phyloP scores from a whole-genome alignment of 2,329 filamentous ascomycete species.

The Talaromyces marneffei region DNA sequence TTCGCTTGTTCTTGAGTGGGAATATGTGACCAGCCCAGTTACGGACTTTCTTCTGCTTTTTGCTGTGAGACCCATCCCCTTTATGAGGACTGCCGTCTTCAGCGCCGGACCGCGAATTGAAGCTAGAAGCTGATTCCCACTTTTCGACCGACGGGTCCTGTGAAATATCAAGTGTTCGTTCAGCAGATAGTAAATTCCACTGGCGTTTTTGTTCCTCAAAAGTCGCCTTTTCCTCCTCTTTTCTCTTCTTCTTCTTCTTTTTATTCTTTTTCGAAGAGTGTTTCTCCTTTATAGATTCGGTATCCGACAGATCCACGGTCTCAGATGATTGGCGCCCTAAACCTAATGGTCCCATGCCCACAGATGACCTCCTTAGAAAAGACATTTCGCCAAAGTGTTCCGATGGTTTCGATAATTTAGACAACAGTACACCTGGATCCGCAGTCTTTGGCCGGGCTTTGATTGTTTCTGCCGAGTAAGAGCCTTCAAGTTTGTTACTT shows the following conservation, averaged over 20 bases:
- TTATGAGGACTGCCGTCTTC: background rate
- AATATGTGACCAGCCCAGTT: conserved; percentile 51
- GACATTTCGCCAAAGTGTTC: conserved; percentile 8
- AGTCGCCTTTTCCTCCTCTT: background rate
- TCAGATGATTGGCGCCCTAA: conserved; percentile 11
- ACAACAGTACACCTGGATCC: conserved; percentile 20
- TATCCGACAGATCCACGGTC: background rate
- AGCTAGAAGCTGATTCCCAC: conserved; percentile 15
- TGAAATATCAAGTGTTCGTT: conserved; percentile 4
- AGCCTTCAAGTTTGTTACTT: conserved; percentile 4
- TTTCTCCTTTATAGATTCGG: conserved; percentile 9
- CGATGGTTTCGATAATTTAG: background rate
- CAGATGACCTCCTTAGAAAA: conserved; percentile 11
- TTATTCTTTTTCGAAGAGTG: conserved; percentile 6
- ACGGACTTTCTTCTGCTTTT: conserved; percentile 69
- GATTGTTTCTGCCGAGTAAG: conserved; percentile 1
- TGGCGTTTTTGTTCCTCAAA: background rate
- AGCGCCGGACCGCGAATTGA: conserved; percentile 8
- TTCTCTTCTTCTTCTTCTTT: conserved; percentile 11
- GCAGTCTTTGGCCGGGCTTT: conserved; percentile 38
- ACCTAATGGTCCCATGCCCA: conserved; percentile 9
- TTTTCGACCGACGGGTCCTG: conserved; percentile 8
- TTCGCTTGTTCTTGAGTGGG: conserved; percentile 44
- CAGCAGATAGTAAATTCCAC: background rate
- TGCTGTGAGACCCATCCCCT: conserved; percentile 21